Percentiles rank a stretch among this genome's conserved stretches.
Evolutionary conservation across 768 basidiomycete species (phyloP).

Genomic region (Lyophyllum semitale): DNA sequence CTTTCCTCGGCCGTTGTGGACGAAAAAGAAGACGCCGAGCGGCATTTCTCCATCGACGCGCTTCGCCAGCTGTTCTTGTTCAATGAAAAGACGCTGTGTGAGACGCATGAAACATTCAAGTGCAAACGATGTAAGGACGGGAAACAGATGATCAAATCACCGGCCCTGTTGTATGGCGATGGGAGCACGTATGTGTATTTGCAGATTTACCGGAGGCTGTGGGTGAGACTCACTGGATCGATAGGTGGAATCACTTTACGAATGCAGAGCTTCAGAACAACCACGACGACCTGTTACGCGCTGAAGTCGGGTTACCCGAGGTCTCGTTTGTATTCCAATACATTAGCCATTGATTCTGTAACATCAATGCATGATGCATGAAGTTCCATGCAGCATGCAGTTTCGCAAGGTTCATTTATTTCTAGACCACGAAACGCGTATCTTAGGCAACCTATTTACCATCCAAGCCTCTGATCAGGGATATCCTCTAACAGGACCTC

Average conservation of each 20-base stretch:
- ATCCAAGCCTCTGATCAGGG: too few species aligned
- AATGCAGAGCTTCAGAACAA: slow-evolving; percentile 86
- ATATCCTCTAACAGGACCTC: too few species aligned
- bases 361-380: too few species aligned
- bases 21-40: slow-evolving; percentile 92
- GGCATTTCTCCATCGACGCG: slow-evolving; percentile 90
- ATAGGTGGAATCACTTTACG: slow-evolving; percentile 96
- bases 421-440: too few species aligned
- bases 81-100: slow-evolving; percentile 82
- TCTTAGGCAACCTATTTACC: too few species aligned
- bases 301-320: slow-evolving; percentile 80
- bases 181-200: slow-evolving; percentile 83
- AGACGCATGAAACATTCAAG: slow-evolving; percentile 99
- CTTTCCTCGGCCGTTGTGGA: slow-evolving; percentile 98
- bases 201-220: background rate
- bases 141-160: slow-evolving; percentile 78
- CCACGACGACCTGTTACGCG: slow-evolving; percentile 93
- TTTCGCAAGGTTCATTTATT: too few species aligned
- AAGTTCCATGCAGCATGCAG: too few species aligned
- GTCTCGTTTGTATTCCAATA: slow-evolving; percentile 98
- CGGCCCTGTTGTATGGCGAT: slow-evolving; percentile 91
- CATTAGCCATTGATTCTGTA: slow-evolving; percentile 69
- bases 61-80: slow-evolving; percentile 91
- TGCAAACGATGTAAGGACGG: slow-evolving; percentile 90
- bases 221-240: background rate